Percentiles rank a stretch among this genome's conserved stretches.
These are phyloP conservation scores for Pseudocercospora musae DNA, from an alignment of 2,329 filamentous ascomycete genomes.

Conservation along the genomic window DNA sequence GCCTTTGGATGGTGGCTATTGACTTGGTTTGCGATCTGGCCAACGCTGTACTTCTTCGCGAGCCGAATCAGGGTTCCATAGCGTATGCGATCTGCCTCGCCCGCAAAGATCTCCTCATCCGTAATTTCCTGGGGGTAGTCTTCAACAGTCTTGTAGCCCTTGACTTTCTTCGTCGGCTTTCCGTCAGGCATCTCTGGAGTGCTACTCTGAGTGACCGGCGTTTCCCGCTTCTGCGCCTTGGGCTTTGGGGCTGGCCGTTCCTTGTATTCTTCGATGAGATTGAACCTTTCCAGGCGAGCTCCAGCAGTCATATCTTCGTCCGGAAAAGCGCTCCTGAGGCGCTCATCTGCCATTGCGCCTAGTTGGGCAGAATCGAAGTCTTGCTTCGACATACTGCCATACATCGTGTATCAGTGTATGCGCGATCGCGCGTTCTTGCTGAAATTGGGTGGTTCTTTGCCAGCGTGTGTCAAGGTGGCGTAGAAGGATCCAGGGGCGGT, in stretches of 20 bases:
- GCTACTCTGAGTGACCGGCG: neutral
- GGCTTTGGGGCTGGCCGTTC: neutral
- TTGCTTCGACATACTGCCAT: neutral
- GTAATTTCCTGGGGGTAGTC: neutral
- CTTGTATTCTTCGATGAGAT: constrained; percentile 1
- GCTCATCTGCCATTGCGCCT: neutral
- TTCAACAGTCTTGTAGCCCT: constrained; percentile 1
- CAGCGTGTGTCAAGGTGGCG: neutral
- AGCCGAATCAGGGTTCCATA: constrained; percentile 4
- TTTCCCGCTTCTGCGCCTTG: neutral
- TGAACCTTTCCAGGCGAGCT: neutral
- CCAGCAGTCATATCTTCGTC: constrained; percentile 2
- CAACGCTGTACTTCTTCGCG: constrained; percentile 5
- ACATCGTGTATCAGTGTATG: neutral
- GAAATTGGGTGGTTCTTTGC: neutral
- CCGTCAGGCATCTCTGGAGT: neutral
- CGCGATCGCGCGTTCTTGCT: neutral
- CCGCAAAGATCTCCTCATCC: constrained; percentile 10
- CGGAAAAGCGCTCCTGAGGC: neutral
- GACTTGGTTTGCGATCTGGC: neutral
- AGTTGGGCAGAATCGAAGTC: neutral
- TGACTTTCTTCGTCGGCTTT: constrained; percentile 1
- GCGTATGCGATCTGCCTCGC: neutral
- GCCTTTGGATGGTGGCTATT: constrained; percentile 3
- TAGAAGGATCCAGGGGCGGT: neutral